Evolutionary conservation across 2,329 filamentous ascomycete genomes (phyloP), one percentile per base, ranked within the genome.

Genomic region (Pyrenochaeta sp.): DNA sequence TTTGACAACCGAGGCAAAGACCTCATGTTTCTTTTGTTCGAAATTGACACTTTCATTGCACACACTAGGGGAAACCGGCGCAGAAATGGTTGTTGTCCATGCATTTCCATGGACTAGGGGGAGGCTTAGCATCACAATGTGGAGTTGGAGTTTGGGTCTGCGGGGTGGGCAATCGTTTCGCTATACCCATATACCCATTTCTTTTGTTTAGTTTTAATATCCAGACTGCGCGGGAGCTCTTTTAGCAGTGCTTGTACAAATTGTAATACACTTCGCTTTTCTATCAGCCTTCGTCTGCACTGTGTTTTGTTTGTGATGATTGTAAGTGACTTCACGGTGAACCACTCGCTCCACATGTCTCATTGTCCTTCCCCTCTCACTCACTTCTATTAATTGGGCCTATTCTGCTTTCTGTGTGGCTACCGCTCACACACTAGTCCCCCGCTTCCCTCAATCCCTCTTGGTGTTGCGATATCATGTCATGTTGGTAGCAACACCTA

Each of bases 111-210:
- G 23, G 27, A 18, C n/a, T 45, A 49, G 37, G 5, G 39, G 31
- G n/a, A n/a, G n/a, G n/a, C n/a, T n/a, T 21, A 37, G 35, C 35
- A 37, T 37, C 1, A 18, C 17, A 27, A 44, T 15, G 20, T 17
- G 27, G 15, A 21, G 29, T 51, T 23, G 6, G 46, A 15, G 37
- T 44, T 43, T 41, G 32, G 32, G 12, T 36, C 9, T 32, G 7
- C 15, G 51, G n/a, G 56, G 35, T 57, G 46, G 29, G 32, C 17
- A 46, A 21, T 45, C 30, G 46, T 53, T 10, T 46, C 33, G 45
- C 20, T 52, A 42, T 49, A 46, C 43, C 48, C 43, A 49, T 46
- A 53, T 61, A 58, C 53, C 52, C 56, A 32, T 57, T 35, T 58
- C 40, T 21, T 55, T 45, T 52, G 32, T 55, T 15, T 17, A 36